A percentile compares a stretch with the other conserved stretches of the same genome.
Conservation (phyloP, 1,284 basidiomycete species). For the Sutorius eximius region DNA sequence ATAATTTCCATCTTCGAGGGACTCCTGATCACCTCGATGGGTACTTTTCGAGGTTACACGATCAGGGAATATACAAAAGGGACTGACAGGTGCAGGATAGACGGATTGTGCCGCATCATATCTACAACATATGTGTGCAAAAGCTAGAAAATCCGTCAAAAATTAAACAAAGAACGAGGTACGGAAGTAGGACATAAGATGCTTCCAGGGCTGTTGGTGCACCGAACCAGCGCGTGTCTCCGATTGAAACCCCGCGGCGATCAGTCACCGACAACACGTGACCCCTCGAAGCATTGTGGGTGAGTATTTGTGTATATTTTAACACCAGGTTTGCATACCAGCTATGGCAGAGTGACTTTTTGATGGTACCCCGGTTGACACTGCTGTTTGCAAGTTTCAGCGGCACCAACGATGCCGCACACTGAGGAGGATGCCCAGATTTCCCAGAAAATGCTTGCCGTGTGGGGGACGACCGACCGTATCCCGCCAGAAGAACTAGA, state of each 20-base stretch:
- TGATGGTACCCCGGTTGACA: neutral
- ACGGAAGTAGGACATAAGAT: neutral
- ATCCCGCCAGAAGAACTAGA: conserved; percentile 10
- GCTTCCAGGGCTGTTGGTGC: neutral
- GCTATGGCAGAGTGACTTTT: no score
- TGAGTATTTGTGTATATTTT: conserved; percentile 13
- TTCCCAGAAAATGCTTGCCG: neutral
- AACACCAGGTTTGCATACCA: neutral
- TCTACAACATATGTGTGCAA: neutral
- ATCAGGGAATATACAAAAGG: neutral
- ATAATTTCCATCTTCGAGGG: conserved; percentile 14
- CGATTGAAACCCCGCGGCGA: conserved; percentile 5
- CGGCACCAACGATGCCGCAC: conserved; percentile 1
- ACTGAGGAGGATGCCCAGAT: neutral
- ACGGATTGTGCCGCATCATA: neutral
- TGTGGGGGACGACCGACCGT: conserved; percentile 4
- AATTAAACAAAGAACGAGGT: neutral
- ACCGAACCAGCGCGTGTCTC: conserved; percentile 7
- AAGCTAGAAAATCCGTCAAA: neutral
- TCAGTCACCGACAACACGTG: neutral
- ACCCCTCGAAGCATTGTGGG: conserved; percentile 5
- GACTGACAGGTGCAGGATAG: neutral
- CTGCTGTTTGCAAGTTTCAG: neutral
- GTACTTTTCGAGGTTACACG: neutral
- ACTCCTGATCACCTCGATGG: neutral